Evolutionary conservation across 2,329 filamentous ascomycete species (phyloP), one percentile per base, ranked within the genome.

Genomic region (Sporothrix sp.): DNA sequence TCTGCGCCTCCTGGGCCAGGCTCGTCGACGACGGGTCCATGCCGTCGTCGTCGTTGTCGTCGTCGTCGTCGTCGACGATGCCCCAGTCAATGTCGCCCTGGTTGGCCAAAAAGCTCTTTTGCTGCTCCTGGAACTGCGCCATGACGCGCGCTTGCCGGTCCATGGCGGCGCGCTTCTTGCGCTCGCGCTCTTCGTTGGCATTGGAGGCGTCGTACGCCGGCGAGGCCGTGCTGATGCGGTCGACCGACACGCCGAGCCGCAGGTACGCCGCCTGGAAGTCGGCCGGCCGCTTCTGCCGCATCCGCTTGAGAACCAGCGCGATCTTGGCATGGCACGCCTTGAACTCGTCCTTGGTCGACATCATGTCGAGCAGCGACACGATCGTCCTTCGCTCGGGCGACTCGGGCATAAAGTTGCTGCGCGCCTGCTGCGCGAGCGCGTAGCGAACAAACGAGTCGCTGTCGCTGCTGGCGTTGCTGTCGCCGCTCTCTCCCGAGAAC

Each of bases 71-170:
- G n/a, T 86, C 87, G 46, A 88, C 78, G 53, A 93, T 85, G 13
- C 87, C 89, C 85, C 88, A 95, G 65, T 95, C 86, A 54, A 95
- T 78, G 37, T 82, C 76, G n/a, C 80, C 84, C 65, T 96, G 90
- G 57, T 84, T 93, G 51, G 87, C 85, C 69, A 98, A 71, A 68
- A 98, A 98, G 60, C 81, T 93, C 67, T 94, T 91, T 64, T 97
- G 94, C 62, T 98, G 91, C 63, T 95, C 85, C 64, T 97, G 93
- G 68, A 98, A 96, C 62, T 96, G 89, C 2, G 90, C 93, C 90
- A 98, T 96, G 28, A 98, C 88, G 61, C 82, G 85, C 2, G 90
- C 90, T 66, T 97, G 90, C 20, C 93, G 81, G 59, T 89, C 91
- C 36, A 90, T 69, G 0, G 93, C 93, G 48, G 91, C 87, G 66